These are phyloP conservation scores for Zizania latifolia DNA, from an alignment of 176 grass and related monocot species.

Conservation along the genomic window DNA sequence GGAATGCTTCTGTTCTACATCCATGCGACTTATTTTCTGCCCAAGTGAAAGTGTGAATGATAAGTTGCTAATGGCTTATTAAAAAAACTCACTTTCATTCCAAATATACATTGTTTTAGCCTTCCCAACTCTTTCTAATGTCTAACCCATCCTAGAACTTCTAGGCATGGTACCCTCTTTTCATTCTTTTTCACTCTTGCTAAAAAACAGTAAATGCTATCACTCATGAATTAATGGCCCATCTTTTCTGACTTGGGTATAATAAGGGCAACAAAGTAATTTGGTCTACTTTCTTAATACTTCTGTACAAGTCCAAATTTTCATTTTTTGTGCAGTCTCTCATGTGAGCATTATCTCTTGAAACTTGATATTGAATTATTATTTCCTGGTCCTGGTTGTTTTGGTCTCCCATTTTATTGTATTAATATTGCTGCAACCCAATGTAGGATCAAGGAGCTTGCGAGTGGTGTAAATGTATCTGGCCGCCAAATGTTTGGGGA, in stretches of 20 bases:
- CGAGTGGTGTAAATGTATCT: conserved; percentile 10
- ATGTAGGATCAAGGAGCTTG: conserved; percentile 59
- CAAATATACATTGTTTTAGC: not conserved
- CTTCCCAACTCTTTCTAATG: not conserved
- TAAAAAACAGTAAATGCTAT: not conserved
- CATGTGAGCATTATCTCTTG: not conserved
- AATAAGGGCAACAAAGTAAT: not conserved
- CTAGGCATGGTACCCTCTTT: not conserved
- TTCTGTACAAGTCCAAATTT: not conserved
- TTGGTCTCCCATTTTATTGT: conserved; percentile 2
- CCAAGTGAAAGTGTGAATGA: not conserved
- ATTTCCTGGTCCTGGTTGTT: not conserved
- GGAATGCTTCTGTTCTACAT: conserved; percentile 1
- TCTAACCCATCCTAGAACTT: not conserved
- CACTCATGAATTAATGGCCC: not conserved
- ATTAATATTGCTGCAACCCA: conserved; percentile 14
- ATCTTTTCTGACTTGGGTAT: not conserved
- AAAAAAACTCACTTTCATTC: not conserved
- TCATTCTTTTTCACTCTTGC: not conserved
- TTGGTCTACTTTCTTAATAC: not conserved
- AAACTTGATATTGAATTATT: not conserved
- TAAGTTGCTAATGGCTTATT: not conserved
- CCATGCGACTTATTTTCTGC: not conserved
- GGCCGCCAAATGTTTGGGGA: conserved; percentile 38
- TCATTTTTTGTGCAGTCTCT: not conserved